phyloP scores from a whole-genome alignment of 1,284 basidiomycete genomes.

The Cystobasidium slooffiae region DNA sequence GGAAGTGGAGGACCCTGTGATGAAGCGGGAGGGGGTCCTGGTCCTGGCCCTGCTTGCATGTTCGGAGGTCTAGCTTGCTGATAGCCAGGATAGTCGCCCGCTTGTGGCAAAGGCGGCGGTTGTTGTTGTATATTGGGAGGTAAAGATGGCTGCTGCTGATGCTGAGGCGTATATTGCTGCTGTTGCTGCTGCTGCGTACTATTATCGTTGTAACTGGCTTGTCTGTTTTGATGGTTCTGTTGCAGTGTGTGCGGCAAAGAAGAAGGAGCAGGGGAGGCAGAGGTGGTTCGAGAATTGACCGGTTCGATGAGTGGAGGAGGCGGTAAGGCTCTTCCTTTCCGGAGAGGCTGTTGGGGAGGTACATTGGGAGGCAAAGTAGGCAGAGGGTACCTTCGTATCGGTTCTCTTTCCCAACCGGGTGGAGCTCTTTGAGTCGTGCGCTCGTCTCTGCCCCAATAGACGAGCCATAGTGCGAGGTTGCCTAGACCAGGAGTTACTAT shows the following conservation, averaged over 20 bases:
- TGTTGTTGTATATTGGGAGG: slow-evolving; percentile 13
- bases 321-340: not conserved
- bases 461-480: slow-evolving; percentile 34
- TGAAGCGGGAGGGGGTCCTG: not conserved
- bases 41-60: not conserved
- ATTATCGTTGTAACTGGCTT: not conserved
- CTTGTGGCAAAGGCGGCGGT: not conserved
- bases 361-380: not conserved
- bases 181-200: not conserved
- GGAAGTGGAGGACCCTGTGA: not conserved
- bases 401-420: slow-evolving; percentile 37
- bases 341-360: slow-evolving; percentile 11
- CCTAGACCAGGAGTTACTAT: slow-evolving; percentile 27
- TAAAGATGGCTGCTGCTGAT: slow-evolving; percentile 6
- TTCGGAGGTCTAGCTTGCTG: slow-evolving; percentile 9
- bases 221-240: not conserved
- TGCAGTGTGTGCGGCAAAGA: not conserved
- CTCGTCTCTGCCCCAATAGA: slow-evolving; percentile 40
- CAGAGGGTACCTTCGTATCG: slow-evolving; percentile 35
- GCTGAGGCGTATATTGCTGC: not conserved
- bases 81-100: not conserved
- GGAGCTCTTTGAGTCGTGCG: slow-evolving; percentile 21
- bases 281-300: not conserved
- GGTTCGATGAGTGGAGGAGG: slow-evolving; percentile 12
- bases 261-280: slow-evolving; percentile 6